A percentile compares a stretch with the other conserved stretches of the same genome.
These are phyloP conservation scores for Venturia pyrina DNA, from an alignment of 2,329 filamentous ascomycete species.

Conservation along the genomic window DNA sequence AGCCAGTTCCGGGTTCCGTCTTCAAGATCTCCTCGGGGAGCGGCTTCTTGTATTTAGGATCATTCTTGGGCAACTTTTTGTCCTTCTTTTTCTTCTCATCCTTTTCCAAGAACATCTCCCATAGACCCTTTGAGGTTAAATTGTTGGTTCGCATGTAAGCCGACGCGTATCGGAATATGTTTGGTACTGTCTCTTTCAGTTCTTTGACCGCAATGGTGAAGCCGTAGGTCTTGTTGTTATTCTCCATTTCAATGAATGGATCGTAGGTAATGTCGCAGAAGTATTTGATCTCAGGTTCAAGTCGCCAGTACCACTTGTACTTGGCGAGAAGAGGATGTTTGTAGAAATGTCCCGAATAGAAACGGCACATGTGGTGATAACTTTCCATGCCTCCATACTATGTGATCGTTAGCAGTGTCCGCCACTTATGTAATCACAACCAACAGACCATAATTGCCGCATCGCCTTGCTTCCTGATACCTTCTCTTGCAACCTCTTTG, in stretches of 20 bases:
- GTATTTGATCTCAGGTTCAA: slow-evolving; percentile 99
- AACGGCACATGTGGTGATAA: slow-evolving; percentile 98
- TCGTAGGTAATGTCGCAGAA: slow-evolving; percentile 99
- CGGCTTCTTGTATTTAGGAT: slow-evolving; percentile 54
- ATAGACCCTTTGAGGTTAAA: slow-evolving; percentile 79
- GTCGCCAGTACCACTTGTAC: slow-evolving; percentile 99
- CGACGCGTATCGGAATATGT: slow-evolving; percentile 97
- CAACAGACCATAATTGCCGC: slow-evolving; percentile 69
- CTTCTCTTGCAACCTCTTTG: slow-evolving; percentile 84
- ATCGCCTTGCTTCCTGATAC: slow-evolving; percentile 93
- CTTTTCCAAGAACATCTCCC: slow-evolving; percentile 97
- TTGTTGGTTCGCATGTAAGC: slow-evolving; percentile 93
- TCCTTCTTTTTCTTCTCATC: slow-evolving; percentile 44
- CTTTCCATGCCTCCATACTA: slow-evolving; percentile 93
- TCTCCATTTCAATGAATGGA: slow-evolving; percentile 90
- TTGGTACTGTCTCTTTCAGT: slow-evolving; percentile 91
- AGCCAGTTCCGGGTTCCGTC: slow-evolving; percentile 60
- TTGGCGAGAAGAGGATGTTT: slow-evolving; percentile 90
- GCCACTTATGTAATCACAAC: slow-evolving; percentile 66
- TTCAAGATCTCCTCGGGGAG: slow-evolving; percentile 74
- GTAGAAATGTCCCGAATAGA: slow-evolving; percentile 98
- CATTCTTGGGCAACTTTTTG: slow-evolving; percentile 49
- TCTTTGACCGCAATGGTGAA: slow-evolving; percentile 99
- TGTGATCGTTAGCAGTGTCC: slow-evolving; percentile 48
- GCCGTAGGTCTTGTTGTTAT: slow-evolving; percentile 92